Evolutionary conservation across 176 grass and related monocot genomes (phyloP).

Genomic region (Urochloa ruziziensis): DNA sequence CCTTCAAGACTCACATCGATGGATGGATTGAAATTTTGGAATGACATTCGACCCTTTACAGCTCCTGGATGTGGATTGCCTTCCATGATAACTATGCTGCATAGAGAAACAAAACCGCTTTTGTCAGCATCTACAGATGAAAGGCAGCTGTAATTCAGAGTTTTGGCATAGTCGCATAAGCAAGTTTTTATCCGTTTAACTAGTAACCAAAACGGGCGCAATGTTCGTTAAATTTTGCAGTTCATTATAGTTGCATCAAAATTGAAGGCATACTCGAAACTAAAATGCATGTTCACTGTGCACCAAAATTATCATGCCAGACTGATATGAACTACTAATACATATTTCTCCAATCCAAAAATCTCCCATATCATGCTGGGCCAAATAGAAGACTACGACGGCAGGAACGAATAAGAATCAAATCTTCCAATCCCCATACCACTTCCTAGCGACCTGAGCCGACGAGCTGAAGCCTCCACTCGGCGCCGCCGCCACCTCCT

Average conservation of each 20-base stretch:
- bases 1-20: conserved; percentile 68
- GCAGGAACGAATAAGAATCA: not conserved
- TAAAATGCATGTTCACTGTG: too few relatives aligned
- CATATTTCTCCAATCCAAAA: not conserved
- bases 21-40: conserved; percentile 83
- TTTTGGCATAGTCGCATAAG: too few relatives aligned
- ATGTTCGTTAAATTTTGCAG: not conserved
- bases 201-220: not conserved
- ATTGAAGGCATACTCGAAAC: not conserved
- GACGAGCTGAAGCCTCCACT: not conserved
- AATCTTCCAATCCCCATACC: conserved; percentile 12
- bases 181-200: not conserved
- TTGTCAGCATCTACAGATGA: not conserved
- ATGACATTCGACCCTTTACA: conserved; percentile 84
- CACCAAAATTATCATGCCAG: not conserved
- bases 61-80: conserved; percentile 85
- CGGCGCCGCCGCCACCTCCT: not conserved
- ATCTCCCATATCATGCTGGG: not conserved
- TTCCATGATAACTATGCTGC: conserved; percentile 91
- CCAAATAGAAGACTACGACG: not conserved
- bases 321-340: not conserved
- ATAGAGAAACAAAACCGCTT: not conserved
- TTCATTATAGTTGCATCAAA: not conserved
- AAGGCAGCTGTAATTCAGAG: conserved; percentile 6
- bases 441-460: conserved; percentile 40